Conservation (phyloP, 306 rosid genomes). For the Dicorynia guianensis region DNA sequence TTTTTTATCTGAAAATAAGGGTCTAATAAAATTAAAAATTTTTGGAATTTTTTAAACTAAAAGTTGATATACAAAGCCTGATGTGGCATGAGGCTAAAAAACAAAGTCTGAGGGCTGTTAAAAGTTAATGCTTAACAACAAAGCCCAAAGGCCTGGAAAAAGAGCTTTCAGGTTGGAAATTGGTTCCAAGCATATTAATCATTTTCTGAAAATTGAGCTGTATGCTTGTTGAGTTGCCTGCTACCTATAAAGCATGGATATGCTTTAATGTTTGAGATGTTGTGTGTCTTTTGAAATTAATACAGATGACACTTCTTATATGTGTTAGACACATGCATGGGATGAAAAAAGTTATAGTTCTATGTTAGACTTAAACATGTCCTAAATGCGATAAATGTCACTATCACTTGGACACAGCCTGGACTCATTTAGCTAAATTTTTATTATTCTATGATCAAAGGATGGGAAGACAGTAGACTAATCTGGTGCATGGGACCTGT, state of each 20-base stretch:
- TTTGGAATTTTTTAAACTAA: background rate
- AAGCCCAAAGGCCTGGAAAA: background rate
- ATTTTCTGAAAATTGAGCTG: background rate
- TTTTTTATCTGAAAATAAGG: background rate
- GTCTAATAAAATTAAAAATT: slow-evolving; percentile 18
- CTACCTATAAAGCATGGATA: slow-evolving; percentile 7
- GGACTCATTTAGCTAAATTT: background rate
- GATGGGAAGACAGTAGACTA: background rate
- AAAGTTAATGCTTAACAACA: background rate
- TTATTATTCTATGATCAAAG: background rate
- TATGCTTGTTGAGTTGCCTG: slow-evolving; percentile 16
- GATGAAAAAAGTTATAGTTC: background rate
- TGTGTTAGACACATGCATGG: background rate
- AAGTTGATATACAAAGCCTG: background rate
- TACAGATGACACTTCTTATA: background rate
- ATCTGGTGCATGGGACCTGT: background rate
- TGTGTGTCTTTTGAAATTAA: slow-evolving; percentile 4
- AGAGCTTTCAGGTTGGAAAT: background rate
- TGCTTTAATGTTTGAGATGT: background rate
- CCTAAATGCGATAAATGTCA: background rate
- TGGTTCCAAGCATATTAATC: background rate
- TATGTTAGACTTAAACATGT: background rate
- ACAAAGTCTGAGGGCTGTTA: background rate
- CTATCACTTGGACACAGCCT: background rate
- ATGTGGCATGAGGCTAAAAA: background rate